These are phyloP conservation scores for Mucor racemosus DNA, from an alignment of 371 early-diverging fungal species.

Conservation along the genomic window DNA sequence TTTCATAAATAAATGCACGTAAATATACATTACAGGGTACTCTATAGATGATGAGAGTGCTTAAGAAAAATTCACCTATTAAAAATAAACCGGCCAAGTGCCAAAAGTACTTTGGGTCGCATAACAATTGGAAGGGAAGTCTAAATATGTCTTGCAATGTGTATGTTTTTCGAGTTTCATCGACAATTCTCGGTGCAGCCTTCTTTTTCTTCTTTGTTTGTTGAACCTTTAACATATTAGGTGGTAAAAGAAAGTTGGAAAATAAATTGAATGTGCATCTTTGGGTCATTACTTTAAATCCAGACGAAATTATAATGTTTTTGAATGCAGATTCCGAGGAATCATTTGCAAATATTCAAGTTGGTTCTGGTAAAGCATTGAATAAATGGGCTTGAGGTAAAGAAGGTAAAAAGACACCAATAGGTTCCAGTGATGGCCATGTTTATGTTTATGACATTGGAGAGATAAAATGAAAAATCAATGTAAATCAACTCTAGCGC, in stretches of 20 bases:
- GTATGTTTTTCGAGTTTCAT: constrained; percentile 2
- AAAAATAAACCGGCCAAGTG: constrained; percentile 63
- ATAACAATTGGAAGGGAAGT: constrained; percentile 6
- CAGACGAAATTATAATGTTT: no score
- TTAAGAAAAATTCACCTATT: constrained; percentile 52
- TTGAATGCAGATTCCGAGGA: no score
- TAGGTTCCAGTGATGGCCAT: no score
- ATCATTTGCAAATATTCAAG: no score
- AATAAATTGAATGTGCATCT: not conserved
- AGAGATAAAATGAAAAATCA: no score
- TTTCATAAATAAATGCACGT: not conserved
- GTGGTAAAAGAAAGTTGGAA: not conserved
- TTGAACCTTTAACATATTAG: constrained; percentile 15
- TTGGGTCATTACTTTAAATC: not conserved
- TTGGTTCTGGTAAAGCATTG: no score
- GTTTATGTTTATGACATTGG: no score
- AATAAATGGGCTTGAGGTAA: no score
- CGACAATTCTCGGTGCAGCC: not conserved
- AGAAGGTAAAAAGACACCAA: no score
- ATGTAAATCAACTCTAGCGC: no score
- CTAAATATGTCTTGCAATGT: constrained; percentile 11
- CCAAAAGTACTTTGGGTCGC: constrained; percentile 69
- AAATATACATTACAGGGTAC: constrained; percentile 45
- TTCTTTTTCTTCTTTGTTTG: constrained; percentile 21
- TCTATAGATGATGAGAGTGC: constrained; percentile 57